Percentiles rank a stretch among this genome's conserved stretches.
phyloP scores from a whole-genome alignment of 2,329 filamentous ascomycete genomes.

The Lachnellula willkommii region DNA sequence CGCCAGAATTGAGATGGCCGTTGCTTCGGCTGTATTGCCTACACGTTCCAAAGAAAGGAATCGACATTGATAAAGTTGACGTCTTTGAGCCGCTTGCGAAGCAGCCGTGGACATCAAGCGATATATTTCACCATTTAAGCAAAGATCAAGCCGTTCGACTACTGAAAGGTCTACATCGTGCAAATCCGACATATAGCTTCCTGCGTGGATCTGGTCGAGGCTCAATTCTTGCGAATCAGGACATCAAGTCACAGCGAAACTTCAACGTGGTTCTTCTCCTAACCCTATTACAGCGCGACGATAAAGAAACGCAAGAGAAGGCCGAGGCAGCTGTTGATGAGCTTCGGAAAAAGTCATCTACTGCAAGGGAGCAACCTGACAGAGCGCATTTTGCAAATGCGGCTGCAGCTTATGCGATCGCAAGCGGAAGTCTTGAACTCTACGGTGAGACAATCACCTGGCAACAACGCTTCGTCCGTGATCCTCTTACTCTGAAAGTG shows the following conservation, averaged over 20 bases:
- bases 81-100: slow-evolving; percentile 8
- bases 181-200: slow-evolving; percentile 5
- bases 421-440: slow-evolving; percentile 31
- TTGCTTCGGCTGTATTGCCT: slow-evolving; percentile 15
- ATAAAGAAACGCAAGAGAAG: slow-evolving; percentile 2
- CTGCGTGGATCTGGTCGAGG: background rate
- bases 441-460: slow-evolving; percentile 32
- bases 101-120: slow-evolving; percentile 8
- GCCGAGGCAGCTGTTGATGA: slow-evolving; percentile 8
- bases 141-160: slow-evolving; percentile 9
- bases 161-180: slow-evolving; percentile 4
- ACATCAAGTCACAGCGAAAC: slow-evolving; percentile 1
- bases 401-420: slow-evolving; percentile 29
- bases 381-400: slow-evolving; percentile 29
- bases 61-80: slow-evolving; percentile 10
- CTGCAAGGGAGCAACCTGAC: slow-evolving; percentile 24
- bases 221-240: slow-evolving; percentile 7
- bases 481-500: slow-evolving; percentile 28
- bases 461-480: slow-evolving; percentile 34
- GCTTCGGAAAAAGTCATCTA: slow-evolving; percentile 13
- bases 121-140: slow-evolving; percentile 8
- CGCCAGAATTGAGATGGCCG: slow-evolving; percentile 8
- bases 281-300: slow-evolving; percentile 7
- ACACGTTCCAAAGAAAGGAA: slow-evolving; percentile 7
- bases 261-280: slow-evolving; percentile 11